phyloP scores from a whole-genome alignment of 768 basidiomycete species.

The Psilocybe cyanescens region DNA sequence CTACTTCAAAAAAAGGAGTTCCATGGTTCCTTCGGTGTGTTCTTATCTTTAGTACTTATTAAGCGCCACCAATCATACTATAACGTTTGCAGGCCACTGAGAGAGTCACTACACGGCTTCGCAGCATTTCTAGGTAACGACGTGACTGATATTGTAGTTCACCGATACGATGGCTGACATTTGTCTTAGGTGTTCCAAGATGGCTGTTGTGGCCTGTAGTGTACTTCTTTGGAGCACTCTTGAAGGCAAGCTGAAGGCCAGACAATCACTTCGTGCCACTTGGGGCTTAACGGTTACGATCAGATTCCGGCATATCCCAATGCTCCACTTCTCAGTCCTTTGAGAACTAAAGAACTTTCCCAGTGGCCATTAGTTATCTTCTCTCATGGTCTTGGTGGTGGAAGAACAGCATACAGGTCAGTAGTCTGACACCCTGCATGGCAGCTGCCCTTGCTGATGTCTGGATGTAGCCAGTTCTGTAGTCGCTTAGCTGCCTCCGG shows the following conservation, averaged over 20 bases:
- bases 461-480: slow-evolving; percentile 62
- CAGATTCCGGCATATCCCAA: slow-evolving; percentile 63
- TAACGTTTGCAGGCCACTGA: slow-evolving; percentile 40
- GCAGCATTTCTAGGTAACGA: slow-evolving; percentile 49
- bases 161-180: not conserved
- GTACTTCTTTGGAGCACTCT: slow-evolving; percentile 50
- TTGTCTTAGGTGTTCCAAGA: slow-evolving; percentile 32
- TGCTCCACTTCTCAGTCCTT: slow-evolving; percentile 54
- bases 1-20: slow-evolving; percentile 42
- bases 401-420: slow-evolving; percentile 70
- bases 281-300: not conserved
- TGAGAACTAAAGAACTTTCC: slow-evolving; percentile 16
- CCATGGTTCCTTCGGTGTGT: slow-evolving; percentile 63
- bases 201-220: slow-evolving; percentile 55
- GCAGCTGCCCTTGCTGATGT: not conserved
- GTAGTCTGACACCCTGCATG: not conserved
- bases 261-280: not conserved
- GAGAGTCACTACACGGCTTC: slow-evolving; percentile 51
- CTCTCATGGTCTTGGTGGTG: slow-evolving; percentile 84
- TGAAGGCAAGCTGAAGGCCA: slow-evolving; percentile 40
- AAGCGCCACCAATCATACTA: not conserved
- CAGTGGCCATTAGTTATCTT: slow-evolving; percentile 84
- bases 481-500: slow-evolving; percentile 76
- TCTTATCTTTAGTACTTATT: not conserved
- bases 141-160: slow-evolving; percentile 6